Conservation (phyloP, 2,329 filamentous ascomycete species). For the Fusarium sp. region DNA sequence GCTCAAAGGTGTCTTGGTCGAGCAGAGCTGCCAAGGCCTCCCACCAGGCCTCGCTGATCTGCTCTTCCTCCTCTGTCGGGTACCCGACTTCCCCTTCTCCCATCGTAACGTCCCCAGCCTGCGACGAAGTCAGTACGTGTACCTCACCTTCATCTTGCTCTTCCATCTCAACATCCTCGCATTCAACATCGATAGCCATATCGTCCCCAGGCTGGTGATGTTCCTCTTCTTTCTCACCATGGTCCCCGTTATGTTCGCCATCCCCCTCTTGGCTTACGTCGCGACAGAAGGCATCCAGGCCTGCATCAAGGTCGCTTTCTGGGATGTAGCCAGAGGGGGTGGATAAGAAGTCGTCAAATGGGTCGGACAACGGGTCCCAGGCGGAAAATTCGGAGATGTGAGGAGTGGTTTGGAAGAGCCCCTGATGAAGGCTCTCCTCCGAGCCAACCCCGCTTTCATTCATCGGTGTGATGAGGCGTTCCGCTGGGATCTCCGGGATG, state of each 20-base stretch:
- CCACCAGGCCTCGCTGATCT: background rate
- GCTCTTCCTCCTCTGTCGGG: background rate
- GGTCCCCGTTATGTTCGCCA: background rate
- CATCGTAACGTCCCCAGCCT: background rate
- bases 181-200: background rate
- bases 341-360: background rate
- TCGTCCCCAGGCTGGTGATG: background rate
- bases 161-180: background rate
- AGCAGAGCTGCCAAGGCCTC: background rate
- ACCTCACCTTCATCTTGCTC: background rate
- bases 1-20: background rate
- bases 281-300: background rate
- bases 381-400: background rate
- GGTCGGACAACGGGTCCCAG: background rate
- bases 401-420: background rate
- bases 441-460: background rate
- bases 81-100: background rate
- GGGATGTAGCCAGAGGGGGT: background rate
- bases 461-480: background rate
- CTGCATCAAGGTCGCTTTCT: background rate
- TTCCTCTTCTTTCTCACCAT: background rate
- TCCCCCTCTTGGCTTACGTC: background rate
- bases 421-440: background rate
- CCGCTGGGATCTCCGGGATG: background rate
- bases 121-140: background rate